A percentile compares a stretch with the other conserved stretches of the same genome.
Conservation (phyloP, 2,329 filamentous ascomycete species). For the Talaromyces rugulosus region DNA sequence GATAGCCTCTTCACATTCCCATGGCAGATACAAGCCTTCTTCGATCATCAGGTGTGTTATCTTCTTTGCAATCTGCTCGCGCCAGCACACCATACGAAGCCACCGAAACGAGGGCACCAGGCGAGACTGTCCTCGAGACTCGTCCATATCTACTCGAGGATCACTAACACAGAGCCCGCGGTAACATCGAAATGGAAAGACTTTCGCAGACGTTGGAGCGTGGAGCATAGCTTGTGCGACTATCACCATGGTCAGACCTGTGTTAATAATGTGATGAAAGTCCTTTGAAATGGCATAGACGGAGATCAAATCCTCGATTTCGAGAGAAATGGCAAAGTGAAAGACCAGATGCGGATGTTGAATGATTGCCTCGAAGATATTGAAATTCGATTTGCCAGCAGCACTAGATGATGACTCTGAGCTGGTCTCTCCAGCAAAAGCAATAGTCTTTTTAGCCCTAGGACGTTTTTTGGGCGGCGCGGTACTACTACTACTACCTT, state of each 20-base stretch:
- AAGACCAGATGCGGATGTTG: slow-evolving; percentile 48
- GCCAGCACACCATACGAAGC: slow-evolving; percentile 61
- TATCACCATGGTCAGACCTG: slow-evolving; percentile 57
- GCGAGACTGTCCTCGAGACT: slow-evolving; percentile 35
- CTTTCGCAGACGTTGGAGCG: slow-evolving; percentile 51
- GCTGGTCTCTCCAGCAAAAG: not conserved
- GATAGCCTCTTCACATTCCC: slow-evolving; percentile 44
- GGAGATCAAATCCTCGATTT: slow-evolving; percentile 54
- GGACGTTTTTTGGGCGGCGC: not conserved
- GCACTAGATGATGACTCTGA: not conserved
- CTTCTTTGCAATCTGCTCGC: slow-evolving; percentile 55
- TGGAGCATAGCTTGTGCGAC: slow-evolving; percentile 51
- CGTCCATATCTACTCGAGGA: slow-evolving; percentile 39
- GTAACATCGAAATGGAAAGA: slow-evolving; percentile 63
- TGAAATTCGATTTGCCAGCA: slow-evolving; percentile 1
- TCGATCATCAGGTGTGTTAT: slow-evolving; percentile 60
- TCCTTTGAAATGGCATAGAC: slow-evolving; percentile 62
- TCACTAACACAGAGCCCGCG: slow-evolving; percentile 55
- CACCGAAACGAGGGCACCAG: slow-evolving; percentile 62
- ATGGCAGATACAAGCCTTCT: slow-evolving; percentile 55
- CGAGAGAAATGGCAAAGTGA: slow-evolving; percentile 53
- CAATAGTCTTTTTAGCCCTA: not conserved
- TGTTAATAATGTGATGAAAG: slow-evolving; percentile 59
- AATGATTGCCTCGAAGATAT: slow-evolving; percentile 14
- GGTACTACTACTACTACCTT: not conserved